Base-by-base conservation (phyloP, 2,329 filamentous ascomycete species). In the Botryotinia narcissicola region DNA sequence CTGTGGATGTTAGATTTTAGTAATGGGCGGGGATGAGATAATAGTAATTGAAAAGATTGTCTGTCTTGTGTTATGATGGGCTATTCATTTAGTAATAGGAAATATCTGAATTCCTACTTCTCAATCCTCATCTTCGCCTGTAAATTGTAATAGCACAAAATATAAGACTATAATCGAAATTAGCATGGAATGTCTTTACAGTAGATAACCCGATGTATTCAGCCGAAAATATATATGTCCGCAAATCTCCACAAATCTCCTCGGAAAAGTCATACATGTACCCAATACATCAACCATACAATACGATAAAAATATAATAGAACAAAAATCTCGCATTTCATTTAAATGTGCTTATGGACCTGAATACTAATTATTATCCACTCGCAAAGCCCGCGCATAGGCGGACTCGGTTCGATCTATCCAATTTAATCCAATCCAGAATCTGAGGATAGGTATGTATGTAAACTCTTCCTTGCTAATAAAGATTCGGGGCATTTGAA, bases 61-160 rank as follows among this genome's bases (percentile, higher is more conserved):
- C 14, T 57, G 51, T 29, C n/a, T 57, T 57, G 51, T 29, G n/a
- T 57, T 29, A 57, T 29, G n/a, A 18, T 3, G 51, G 7, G 3
- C 51, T 29, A 7, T 29, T 57, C 16, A 18, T 57, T 57, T 18
- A 18, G 14, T 57, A 1, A 32, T 57, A 1, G 1, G 0, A 57
- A 18, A 2, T 57, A 57, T 29, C 14, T 57, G 18, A 18, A 2
- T 14, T 54, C 14, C 3, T 29, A 14, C 51, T 54, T 12, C 25
- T 54, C 51, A 18, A 29, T 0, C 0, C 0, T 8, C 14, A 5
- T 8, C 2, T 29, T 16, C n/a, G 0, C 12, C 14, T 54, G 3
- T 29, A 29, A 54, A 2, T 54, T 54, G 2, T 18, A 9, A 18
- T 16, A 29, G n/a, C 8, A 29, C 32, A 40, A 40, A 40, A 16